Conservation (phyloP, 2,329 filamentous ascomycete genomes). For the Aphanocladium album region DNA sequence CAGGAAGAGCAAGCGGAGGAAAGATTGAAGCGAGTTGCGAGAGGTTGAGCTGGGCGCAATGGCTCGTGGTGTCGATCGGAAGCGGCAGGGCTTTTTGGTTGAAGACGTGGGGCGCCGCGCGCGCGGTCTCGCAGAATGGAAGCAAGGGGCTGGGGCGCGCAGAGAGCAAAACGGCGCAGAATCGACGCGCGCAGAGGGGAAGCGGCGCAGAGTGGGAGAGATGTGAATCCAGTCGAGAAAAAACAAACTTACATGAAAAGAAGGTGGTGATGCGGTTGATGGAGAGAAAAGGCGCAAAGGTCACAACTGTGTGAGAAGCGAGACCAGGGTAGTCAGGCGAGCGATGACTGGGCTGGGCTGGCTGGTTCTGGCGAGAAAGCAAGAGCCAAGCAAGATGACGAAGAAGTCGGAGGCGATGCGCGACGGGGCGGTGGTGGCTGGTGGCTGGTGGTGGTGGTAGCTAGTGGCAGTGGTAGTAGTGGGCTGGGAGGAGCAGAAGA, state of each 20-base stretch:
- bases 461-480: no score
- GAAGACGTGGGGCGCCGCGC: constrained; percentile 10
- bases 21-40: not conserved
- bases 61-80: constrained; percentile 1
- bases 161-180: not conserved
- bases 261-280: not conserved
- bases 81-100: constrained; percentile 5
- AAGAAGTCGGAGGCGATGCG: constrained; percentile 5
- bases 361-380: not conserved
- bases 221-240: not conserved
- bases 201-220: not conserved
- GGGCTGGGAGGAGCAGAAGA: not conserved
- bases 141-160: constrained; percentile 1
- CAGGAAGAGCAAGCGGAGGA: not conserved
- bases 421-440: constrained; percentile 1
- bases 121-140: not conserved
- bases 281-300: not conserved
- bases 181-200: not conserved
- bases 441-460: no score
- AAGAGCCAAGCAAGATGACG: constrained; percentile 3
- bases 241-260: not conserved
- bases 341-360: not conserved
- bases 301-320: not conserved
- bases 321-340: not conserved
- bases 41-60: constrained; percentile 4